These are phyloP conservation scores for Trichosporon sp. DNA, from an alignment of 1,284 basidiomycete genomes.

Conservation along the genomic window DNA sequence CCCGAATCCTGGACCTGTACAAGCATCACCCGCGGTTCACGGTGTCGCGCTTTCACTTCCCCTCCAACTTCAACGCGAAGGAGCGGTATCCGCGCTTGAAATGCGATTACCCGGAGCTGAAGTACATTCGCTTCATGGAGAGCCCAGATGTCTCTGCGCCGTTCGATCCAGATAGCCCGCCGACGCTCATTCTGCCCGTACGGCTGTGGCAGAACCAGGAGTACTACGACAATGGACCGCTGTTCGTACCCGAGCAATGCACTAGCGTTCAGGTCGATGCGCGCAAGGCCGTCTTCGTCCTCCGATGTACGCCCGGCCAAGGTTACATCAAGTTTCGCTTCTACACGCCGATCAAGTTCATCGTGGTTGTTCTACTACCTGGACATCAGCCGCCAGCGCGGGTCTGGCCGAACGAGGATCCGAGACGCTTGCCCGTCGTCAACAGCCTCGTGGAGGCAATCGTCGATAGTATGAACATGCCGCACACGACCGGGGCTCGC, in stretches of 20 bases:
- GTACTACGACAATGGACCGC: neutral
- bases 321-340: neutral
- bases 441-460: neutral
- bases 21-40: neutral
- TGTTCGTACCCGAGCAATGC: neutral
- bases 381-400: neutral
- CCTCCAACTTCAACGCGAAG: neutral
- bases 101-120: neutral
- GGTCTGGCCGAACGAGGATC: neutral
- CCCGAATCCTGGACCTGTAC: neutral
- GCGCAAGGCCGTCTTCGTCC: neutral
- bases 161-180: neutral
- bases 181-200: neutral
- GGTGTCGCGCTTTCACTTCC: neutral
- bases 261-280: neutral
- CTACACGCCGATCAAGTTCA: neutral
- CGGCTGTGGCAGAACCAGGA: neutral
- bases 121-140: slow-evolving; percentile 2
- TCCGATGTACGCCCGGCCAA: neutral
- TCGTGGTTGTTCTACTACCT: neutral
- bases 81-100: neutral
- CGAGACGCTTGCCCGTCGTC: neutral
- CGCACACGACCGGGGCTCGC: neutral
- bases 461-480: neutral
- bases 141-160: neutral